Evolutionary conservation across 306 rosid species (phyloP), one percentile per base, ranked within the genome.

Genomic region (Cajanus cajan): DNA sequence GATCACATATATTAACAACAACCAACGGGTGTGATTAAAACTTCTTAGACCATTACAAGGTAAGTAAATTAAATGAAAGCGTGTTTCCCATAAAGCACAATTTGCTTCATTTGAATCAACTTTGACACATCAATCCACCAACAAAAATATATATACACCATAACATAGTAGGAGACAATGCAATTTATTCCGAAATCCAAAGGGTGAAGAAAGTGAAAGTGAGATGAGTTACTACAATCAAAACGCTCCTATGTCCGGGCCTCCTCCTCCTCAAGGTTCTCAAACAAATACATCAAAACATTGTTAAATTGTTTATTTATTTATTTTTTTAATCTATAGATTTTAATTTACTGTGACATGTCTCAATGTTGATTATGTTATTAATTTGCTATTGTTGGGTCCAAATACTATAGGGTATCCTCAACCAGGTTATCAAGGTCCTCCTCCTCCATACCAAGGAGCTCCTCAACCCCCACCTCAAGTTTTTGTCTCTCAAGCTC

Each of bases 151-250:
- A 58, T 58, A 52, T 50, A n/a, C 3, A 8, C 12, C 7, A 16
- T 4, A 4, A 54, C 22, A 52, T 22, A 21, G 67, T 55, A 7
- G 10, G 14, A 21, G 2, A 13, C 54, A 28, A 28, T 19, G 15
- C 48, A 73, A 55, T 31, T 14, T 16, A 57, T 10, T 43, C 31
- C 41, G 4, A 28, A 28, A 28, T 34, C 63, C 37, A 65, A 77
- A 77, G 39, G 62, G 73, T 71, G 76, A 71, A 47, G 44, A 40
- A 7, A 34, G 22, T 10, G 44, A 40, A 7, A 34, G 22, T 10
- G 15, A 58, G 19, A 83, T 79, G 81, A 44, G 64, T 59, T 61
- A 67, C 37, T 79, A 28, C 84, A 54, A 33, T 21, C 84, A 79
- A 79, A 76, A 73, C 40, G 73, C 80, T 31, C 77, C 83, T 5